Conservation (phyloP, 2,329 filamentous ascomycete genomes). For the Arthrobotrys sinensis region DNA sequence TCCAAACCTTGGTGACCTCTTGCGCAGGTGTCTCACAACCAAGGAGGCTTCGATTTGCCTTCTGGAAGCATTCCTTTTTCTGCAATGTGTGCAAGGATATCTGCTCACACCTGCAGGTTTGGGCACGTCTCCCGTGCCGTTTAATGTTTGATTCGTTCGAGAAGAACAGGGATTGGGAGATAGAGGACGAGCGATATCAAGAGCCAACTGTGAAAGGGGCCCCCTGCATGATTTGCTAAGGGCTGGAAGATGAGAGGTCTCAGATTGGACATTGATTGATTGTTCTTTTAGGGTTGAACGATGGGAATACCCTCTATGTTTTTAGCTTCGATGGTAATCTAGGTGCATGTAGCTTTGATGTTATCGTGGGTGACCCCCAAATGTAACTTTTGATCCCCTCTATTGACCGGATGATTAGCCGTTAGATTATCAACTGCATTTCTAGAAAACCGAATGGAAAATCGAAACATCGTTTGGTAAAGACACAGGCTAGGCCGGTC, state of each 20-base stretch:
- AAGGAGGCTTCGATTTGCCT: constrained; percentile 56
- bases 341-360: constrained; percentile 27
- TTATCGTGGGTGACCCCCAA: constrained; percentile 55
- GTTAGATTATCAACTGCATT: constrained; percentile 45
- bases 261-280: constrained; percentile 38
- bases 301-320: constrained; percentile 7
- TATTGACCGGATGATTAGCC: constrained; percentile 54
- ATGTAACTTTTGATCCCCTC: constrained; percentile 27
- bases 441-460: constrained; percentile 58
- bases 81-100: constrained; percentile 31
- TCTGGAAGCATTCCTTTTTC: constrained; percentile 61
- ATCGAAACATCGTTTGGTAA: constrained; percentile 14
- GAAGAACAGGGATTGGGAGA: constrained; percentile 54
- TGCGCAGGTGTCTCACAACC: constrained; percentile 44
- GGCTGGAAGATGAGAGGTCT: constrained; percentile 39
- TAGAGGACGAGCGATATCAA: constrained; percentile 58
- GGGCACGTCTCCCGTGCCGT: constrained; percentile 56
- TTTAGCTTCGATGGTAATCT: constrained; percentile 27
- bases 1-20: constrained; percentile 45
- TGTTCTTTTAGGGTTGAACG: constrained; percentile 19
- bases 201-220: constrained; percentile 47
- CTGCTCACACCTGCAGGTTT: constrained; percentile 59
- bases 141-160: constrained; percentile 60
- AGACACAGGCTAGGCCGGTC: constrained; percentile 13
- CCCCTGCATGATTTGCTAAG: constrained; percentile 42